These are phyloP conservation scores for Neurospora cerealis DNA, from an alignment of 495 filamentous ascomycete genomes.

Conservation along the genomic window DNA sequence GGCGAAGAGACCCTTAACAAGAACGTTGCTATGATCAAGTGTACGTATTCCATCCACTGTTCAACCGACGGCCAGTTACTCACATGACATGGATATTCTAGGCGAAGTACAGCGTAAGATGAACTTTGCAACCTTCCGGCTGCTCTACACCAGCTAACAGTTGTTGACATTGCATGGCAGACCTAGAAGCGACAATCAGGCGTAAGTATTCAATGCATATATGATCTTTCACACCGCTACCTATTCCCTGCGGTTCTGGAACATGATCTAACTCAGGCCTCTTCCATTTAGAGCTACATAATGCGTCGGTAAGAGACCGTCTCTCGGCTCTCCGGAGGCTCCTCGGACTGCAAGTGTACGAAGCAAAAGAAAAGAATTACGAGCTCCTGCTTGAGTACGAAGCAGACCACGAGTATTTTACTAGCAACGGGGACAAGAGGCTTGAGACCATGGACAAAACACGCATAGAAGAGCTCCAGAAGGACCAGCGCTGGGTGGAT, in stretches of 20 bases:
- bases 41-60: neutral
- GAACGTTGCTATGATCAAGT: neutral
- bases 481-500: neutral
- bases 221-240: neutral
- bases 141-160: neutral
- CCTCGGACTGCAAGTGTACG: neutral
- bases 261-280: neutral
- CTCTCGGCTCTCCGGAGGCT: neutral
- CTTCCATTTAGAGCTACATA: neutral
- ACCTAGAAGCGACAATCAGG: neutral
- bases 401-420: neutral
- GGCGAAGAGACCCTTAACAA: neutral
- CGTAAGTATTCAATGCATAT: neutral
- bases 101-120: neutral
- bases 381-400: neutral
- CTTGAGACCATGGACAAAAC: neutral
- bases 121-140: neutral
- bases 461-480: neutral
- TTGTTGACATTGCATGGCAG: neutral
- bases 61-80: neutral
- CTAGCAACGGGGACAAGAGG: neutral
- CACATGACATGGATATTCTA: neutral
- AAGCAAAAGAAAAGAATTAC: neutral
- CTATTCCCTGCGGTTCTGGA: neutral
- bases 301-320: neutral